Conservation (phyloP, 1,284 basidiomycete genomes). For the Stygiomarasmius scandens region DNA sequence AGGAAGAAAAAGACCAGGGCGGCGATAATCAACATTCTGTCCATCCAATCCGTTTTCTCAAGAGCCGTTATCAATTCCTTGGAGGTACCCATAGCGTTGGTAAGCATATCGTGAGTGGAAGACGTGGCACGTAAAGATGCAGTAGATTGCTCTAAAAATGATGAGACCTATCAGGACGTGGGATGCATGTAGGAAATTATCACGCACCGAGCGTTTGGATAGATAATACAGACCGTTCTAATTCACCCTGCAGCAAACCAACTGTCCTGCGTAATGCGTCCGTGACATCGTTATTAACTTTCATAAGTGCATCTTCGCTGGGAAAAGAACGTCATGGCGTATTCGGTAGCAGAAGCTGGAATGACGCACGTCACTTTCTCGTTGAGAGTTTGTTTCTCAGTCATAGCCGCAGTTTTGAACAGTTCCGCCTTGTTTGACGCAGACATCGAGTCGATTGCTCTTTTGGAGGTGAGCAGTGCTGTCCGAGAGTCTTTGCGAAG, state of each 20-base stretch:
- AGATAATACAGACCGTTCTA: slow-evolving; percentile 85
- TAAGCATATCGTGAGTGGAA: slow-evolving; percentile 78
- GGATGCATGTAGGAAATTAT: slow-evolving; percentile 24
- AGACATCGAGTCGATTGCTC: slow-evolving; percentile 63
- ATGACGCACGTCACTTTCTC: slow-evolving; percentile 60
- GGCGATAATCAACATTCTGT: slow-evolving; percentile 80
- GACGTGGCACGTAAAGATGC: slow-evolving; percentile 75
- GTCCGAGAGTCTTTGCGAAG: slow-evolving; percentile 62
- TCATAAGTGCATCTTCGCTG: slow-evolving; percentile 86
- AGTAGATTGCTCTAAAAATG: slow-evolving; percentile 74
- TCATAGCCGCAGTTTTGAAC: slow-evolving; percentile 50
- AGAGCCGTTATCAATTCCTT: slow-evolving; percentile 83
- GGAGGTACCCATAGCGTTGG: slow-evolving; percentile 74
- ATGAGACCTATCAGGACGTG: slow-evolving; percentile 1
- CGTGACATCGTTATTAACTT: slow-evolving; percentile 85
- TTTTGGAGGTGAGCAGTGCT: slow-evolving; percentile 72
- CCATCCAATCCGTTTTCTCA: slow-evolving; percentile 89
- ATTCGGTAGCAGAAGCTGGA: slow-evolving; percentile 2
- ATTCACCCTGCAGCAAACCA: slow-evolving; percentile 84
- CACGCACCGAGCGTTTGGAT: slow-evolving; percentile 78
- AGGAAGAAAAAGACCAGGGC: slow-evolving; percentile 82
- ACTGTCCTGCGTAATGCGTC: slow-evolving; percentile 84
- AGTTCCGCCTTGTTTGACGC: slow-evolving; percentile 67
- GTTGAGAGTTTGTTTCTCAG: slow-evolving; percentile 41
- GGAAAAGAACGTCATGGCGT: background rate